Percentiles rank a stretch among this genome's conserved stretches.
These are phyloP conservation scores for Drosera capensis DNA, from an alignment of 148 eudicot genomes.

Conservation along the genomic window DNA sequence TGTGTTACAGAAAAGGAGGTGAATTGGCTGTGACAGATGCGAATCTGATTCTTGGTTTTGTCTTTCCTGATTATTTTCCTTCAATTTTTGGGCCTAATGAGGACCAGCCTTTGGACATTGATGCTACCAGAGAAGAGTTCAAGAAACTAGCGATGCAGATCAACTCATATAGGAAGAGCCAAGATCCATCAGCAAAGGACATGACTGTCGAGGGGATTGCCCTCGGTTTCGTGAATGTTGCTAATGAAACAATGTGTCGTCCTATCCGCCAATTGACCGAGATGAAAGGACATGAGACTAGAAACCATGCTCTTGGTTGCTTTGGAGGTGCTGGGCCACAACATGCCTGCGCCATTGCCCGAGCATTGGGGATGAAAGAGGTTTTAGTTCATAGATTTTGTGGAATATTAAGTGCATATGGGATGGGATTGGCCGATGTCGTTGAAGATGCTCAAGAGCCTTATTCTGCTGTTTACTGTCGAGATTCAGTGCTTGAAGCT, in stretches of 20 bases:
- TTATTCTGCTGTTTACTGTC: slow-evolving; percentile 59
- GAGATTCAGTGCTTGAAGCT: slow-evolving; percentile 59
- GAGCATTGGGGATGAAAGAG: slow-evolving; percentile 91
- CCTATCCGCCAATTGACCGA: slow-evolving; percentile 96
- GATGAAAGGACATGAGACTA: slow-evolving; percentile 99
- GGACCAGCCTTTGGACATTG: slow-evolving; percentile 83
- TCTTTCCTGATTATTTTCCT: slow-evolving; percentile 85
- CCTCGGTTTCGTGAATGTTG: slow-evolving; percentile 86
- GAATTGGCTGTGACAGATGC: slow-evolving; percentile 94
- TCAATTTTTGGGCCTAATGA: slow-evolving; percentile 90
- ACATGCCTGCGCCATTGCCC: slow-evolving; percentile 97
- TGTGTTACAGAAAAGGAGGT: slow-evolving; percentile 94
- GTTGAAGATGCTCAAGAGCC: slow-evolving; percentile 92
- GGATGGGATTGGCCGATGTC: slow-evolving; percentile 99
- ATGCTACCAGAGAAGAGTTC: slow-evolving; percentile 57
- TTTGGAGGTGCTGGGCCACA: slow-evolving; percentile 99
- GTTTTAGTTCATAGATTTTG: slow-evolving; percentile 87
- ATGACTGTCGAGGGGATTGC: slow-evolving; percentile 94
- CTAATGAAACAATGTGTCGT: slow-evolving; percentile 98
- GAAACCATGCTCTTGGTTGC: slow-evolving; percentile 90
- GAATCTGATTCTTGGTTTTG: slow-evolving; percentile 72
- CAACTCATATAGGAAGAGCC: slow-evolving; percentile 62
- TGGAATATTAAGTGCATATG: slow-evolving; percentile 96
- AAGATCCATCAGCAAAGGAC: slow-evolving; percentile 52
- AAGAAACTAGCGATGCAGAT: slow-evolving; percentile 72